A percentile compares a stretch with the other conserved stretches of the same genome.
Conservation (phyloP, 2,329 filamentous ascomycete genomes). For the Dactylellina haptotyla region DNA sequence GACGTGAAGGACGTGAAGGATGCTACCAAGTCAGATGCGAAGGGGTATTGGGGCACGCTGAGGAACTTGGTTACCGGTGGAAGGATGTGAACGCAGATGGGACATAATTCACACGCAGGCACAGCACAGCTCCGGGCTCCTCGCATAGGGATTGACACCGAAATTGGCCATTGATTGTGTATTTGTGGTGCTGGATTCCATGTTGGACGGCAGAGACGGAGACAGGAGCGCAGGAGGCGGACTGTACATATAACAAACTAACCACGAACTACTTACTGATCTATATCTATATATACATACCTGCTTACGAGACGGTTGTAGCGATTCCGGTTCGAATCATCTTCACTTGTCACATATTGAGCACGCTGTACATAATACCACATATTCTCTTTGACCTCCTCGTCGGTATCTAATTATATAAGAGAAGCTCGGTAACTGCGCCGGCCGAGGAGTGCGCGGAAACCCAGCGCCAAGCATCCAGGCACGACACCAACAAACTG, state of each 20-base stretch:
- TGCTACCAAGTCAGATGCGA: conserved; percentile 36
- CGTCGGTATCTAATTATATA: not conserved
- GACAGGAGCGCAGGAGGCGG: not conserved
- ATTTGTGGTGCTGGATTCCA: not conserved
- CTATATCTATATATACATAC: too few relatives aligned
- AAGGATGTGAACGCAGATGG: conserved; percentile 42
- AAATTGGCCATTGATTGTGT: too few relatives aligned
- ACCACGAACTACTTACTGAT: too few relatives aligned
- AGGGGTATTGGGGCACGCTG: conserved; percentile 47
- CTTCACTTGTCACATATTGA: conserved; percentile 53
- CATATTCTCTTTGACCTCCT: conserved; percentile 8
- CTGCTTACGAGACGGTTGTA: not conserved
- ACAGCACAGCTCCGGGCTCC: too few relatives aligned
- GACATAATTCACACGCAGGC: too few relatives aligned
- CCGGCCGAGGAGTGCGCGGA: conserved; percentile 21
- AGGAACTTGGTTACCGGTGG: conserved; percentile 40
- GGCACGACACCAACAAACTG: conserved; percentile 17
- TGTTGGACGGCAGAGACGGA: not conserved
- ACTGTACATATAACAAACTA: conserved; percentile 31
- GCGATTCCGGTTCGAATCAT: conserved; percentile 20
- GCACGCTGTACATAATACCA: conserved; percentile 49
- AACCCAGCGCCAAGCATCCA: conserved; percentile 33
- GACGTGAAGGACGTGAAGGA: conserved; percentile 38
- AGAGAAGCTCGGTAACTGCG: not conserved
- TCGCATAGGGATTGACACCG: too few relatives aligned